Evolutionary conservation across 345 rosid genomes (phyloP).

Genomic region (Salix dunnii): DNA sequence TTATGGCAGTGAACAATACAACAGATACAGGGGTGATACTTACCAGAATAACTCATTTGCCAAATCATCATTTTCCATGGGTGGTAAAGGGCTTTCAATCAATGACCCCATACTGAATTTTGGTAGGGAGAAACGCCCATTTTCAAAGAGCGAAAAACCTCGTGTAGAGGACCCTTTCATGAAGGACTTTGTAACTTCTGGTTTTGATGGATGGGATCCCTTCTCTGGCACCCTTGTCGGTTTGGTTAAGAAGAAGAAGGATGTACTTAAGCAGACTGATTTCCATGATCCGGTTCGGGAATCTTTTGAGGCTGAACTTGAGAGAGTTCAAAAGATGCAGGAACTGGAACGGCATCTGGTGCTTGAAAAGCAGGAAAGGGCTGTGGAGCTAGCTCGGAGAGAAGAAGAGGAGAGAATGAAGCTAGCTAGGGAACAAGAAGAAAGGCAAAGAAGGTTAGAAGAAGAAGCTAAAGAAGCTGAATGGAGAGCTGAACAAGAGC

Average conservation of each 20-base stretch:
- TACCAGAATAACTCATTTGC: constrained; percentile 35
- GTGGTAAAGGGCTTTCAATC: constrained; percentile 40
- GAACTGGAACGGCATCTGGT: constrained; percentile 77
- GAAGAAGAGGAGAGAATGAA: constrained; percentile 89
- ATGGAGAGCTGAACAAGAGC: constrained; percentile 88
- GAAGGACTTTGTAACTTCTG: constrained; percentile 51
- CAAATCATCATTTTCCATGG: constrained; percentile 44
- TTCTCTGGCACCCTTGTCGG: constrained; percentile 62
- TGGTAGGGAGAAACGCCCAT: constrained; percentile 58
- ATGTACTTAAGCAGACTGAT: constrained; percentile 60
- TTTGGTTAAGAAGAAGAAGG: constrained; percentile 80
- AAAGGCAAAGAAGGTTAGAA: constrained; percentile 62
- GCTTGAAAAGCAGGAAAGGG: constrained; percentile 82
- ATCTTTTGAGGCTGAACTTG: constrained; percentile 98
- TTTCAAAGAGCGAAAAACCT: constrained; percentile 64
- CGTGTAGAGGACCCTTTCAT: constrained; percentile 60
- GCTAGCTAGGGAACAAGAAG: constrained; percentile 77
- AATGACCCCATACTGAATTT: constrained; percentile 48
- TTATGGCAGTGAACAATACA: constrained; percentile 49
- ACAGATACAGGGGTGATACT: constrained; percentile 42
- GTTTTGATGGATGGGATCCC: constrained; percentile 73
- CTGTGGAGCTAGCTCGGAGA: constrained; percentile 68
- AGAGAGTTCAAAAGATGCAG: constrained; percentile 94
- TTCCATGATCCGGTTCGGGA: constrained; percentile 93
- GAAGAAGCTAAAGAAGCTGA: constrained; percentile 88